phyloP scores from a whole-genome alignment of 768 basidiomycete genomes.

The Cubamyces lactineus region DNA sequence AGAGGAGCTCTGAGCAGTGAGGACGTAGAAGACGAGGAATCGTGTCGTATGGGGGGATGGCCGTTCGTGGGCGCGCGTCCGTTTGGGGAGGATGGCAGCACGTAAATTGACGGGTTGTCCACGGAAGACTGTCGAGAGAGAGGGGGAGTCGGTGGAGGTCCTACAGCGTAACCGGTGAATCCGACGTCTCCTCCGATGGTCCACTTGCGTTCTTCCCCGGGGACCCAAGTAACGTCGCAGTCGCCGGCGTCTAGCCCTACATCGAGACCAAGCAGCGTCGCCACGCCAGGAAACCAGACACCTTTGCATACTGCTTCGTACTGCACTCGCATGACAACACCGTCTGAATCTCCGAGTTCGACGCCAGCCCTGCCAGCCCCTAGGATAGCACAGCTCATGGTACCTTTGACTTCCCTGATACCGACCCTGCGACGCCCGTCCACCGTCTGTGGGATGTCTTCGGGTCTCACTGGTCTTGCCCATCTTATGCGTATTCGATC shows the following conservation, averaged over 20 bases:
- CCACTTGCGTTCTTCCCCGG: slow-evolving; percentile 57
- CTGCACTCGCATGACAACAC: slow-evolving; percentile 65
- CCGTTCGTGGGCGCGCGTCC: slow-evolving; percentile 20
- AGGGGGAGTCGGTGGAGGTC: slow-evolving; percentile 39
- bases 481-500: slow-evolving; percentile 78
- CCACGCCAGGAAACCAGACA: slow-evolving; percentile 83
- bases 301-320: slow-evolving; percentile 77
- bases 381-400: slow-evolving; percentile 63
- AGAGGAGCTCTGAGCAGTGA: slow-evolving; percentile 79
- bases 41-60: slow-evolving; percentile 28
- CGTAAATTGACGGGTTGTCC: slow-evolving; percentile 28
- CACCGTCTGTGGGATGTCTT: slow-evolving; percentile 44
- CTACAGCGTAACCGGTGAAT: slow-evolving; percentile 73
- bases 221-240: slow-evolving; percentile 70
- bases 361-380: slow-evolving; percentile 43
- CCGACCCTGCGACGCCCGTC: slow-evolving; percentile 71
- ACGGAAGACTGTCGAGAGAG: slow-evolving; percentile 49
- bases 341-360: slow-evolving; percentile 37
- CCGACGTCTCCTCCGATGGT: slow-evolving; percentile 62
- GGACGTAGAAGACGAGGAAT: slow-evolving; percentile 18
- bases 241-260: slow-evolving; percentile 69
- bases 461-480: slow-evolving; percentile 63
- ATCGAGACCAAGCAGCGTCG: slow-evolving; percentile 79
- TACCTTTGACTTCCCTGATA: slow-evolving; percentile 66
- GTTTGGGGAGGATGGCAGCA: slow-evolving; percentile 31